Conservation (phyloP, 139 green algal species). For the Marvania coccoides region DNA sequence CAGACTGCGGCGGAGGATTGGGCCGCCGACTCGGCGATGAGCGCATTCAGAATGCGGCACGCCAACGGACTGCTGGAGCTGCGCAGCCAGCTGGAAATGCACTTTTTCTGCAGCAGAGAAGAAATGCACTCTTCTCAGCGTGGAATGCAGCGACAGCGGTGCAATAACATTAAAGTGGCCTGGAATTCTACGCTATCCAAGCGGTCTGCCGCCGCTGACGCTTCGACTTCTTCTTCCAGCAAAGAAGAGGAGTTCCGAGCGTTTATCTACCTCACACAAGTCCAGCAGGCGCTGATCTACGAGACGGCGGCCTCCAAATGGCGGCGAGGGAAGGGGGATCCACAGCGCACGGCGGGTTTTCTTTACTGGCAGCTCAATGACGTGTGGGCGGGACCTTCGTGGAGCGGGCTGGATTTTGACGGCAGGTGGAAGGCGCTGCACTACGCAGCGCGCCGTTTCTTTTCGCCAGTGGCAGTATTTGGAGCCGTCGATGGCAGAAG, state of each 20-base stretch:
- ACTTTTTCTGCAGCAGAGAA: slow-evolving; percentile 23
- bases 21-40: slow-evolving; percentile 29
- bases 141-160: background rate
- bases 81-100: slow-evolving; percentile 38
- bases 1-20: slow-evolving; percentile 35
- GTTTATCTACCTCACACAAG: slow-evolving; percentile 51
- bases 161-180: background rate
- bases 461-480: too few relatives aligned
- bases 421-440: slow-evolving; percentile 59
- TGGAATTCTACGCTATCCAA: background rate
- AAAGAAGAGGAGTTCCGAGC: slow-evolving; percentile 1
- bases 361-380: slow-evolving; percentile 83
- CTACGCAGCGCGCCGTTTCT: slow-evolving; percentile 33
- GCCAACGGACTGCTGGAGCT: slow-evolving; percentile 53
- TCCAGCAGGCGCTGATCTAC: slow-evolving; percentile 67
- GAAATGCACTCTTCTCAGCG: too few relatives aligned
- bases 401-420: slow-evolving; percentile 50
- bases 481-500: too few relatives aligned
- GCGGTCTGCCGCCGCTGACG: background rate
- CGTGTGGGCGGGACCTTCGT: slow-evolving; percentile 65
- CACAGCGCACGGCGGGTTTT: slow-evolving; percentile 57
- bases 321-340: slow-evolving; percentile 44
- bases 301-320: slow-evolving; percentile 47
- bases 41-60: slow-evolving; percentile 53
- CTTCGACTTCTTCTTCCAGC: too few relatives aligned